Base-by-base conservation (phyloP, 1,139 yeast genomes). In the Hansenula lynferdii region DNA sequence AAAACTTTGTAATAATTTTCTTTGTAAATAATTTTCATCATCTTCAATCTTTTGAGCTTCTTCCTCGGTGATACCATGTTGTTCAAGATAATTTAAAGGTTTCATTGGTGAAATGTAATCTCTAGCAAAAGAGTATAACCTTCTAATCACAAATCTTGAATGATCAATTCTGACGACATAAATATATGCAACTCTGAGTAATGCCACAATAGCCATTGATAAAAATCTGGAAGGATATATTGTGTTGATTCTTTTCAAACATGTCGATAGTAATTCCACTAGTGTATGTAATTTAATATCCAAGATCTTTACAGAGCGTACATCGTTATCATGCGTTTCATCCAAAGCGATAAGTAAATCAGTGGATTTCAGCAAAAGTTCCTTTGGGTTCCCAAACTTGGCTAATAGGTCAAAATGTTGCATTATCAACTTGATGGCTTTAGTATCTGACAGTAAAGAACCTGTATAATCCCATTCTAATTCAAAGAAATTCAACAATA, bases 201-300 rank as follows among this genome's bases (percentile, higher is more conserved):
- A 58, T 1, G 86, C 67, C 2, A 81, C 58, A 0, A 80, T 65
- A 1, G 79, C 74, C 73, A 85, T 81, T 1, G 82, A 72, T 39
- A 90, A 63, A 53, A 85, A 85, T 44, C 85, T 71, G 1, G 95
- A 83, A 11, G 96, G 96, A 52, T 80, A 80, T 34, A 72, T 57
- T 0, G 95, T 83, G 31, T 70, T 64, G 45, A 83, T 78, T 39
- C 76, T 64, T 44, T 47, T 51, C 51, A 82, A 56, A 33, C 77
- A 72, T 36, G 74, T 65, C 26, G 65, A 68, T 42, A 83, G 60
- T 41, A 85, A 67, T 58, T 85, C 94, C 40, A 78, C 65, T 11
- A 84, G 52, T 29, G 78, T 67, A 57, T 83, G 84, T 43, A 84
- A 65, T 59, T 80, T 76, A 40, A 86, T 48, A 39, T 77, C 80